Conservation (phyloP, 768 basidiomycete genomes). For the Serpula lacrymans region DNA sequence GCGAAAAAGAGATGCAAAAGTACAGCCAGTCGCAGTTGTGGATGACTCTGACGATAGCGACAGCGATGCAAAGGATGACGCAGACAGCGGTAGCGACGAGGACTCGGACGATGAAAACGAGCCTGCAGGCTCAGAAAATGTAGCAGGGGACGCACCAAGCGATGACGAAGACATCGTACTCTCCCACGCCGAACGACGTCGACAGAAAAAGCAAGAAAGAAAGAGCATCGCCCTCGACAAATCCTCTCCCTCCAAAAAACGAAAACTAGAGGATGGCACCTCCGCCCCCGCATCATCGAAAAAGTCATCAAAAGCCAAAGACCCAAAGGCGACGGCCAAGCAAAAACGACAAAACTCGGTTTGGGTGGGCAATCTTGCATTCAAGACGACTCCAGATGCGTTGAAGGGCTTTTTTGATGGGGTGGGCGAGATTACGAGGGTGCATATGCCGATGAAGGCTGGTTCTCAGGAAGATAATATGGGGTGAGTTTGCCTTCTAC, state of each 20-base stretch:
- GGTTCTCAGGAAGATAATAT: constrained; percentile 65
- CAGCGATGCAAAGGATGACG: constrained; percentile 16
- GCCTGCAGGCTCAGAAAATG: constrained; percentile 8
- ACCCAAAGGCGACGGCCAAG: constrained; percentile 15
- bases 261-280: constrained; percentile 36
- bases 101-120: constrained; percentile 26
- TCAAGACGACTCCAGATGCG: constrained; percentile 79
- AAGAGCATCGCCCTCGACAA: too few relatives aligned
- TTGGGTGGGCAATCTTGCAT: constrained; percentile 95
- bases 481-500: too few relatives aligned
- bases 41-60: constrained; percentile 4
- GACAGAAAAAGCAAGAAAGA: constrained; percentile 47
- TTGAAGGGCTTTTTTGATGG: constrained; percentile 68
- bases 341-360: constrained; percentile 77
- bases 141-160: constrained; percentile 8
- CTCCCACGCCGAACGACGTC: constrained; percentile 73
- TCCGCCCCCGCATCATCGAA: constrained; percentile 4
- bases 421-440: constrained; percentile 70
- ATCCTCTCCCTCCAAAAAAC: constrained; percentile 38
- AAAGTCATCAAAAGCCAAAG: constrained; percentile 5
- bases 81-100: constrained; percentile 12
- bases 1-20: constrained; percentile 14
- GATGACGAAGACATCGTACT: constrained; percentile 46
- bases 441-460: constrained; percentile 83
- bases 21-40: too few relatives aligned